Base-by-base conservation (phyloP, 2,329 filamentous ascomycete species). In the Fusarium chuoi region DNA sequence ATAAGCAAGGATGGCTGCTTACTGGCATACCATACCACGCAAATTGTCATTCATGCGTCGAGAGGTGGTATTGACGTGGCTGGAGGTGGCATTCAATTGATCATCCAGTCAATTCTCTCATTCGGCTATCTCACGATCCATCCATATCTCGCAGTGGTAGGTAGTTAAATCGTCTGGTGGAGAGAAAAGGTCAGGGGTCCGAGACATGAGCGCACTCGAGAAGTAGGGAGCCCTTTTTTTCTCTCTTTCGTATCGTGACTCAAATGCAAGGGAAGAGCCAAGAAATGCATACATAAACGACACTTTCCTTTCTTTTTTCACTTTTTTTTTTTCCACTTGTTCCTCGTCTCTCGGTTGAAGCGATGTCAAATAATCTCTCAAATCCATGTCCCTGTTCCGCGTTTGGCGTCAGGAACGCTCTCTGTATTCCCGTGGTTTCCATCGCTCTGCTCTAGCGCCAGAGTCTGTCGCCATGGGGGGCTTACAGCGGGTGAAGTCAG, bases 201-300 rank as follows among this genome's bases (percentile, higher is more conserved):
- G 68, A 72, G 56, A 74, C 71, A 74, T 69, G 30, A 48, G 71
- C 63, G 59, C 68, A 68, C 71, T 46, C 30, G 5, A 33, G 20
- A 60, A 35, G 71, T 20, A 74, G 71, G 71, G 68, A 67, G 66
- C 14, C 20, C 26, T 28, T 20, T 20, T 44, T 17, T 11, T 22
- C 24, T 22, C 24, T 20, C 18, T 36, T 30, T 30, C 26, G 33
- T 17, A 39, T 38, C 20, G 28, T 20, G 22, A 51, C 30, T 54
- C 22, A 20, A 24, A 63, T 26, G 59, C 65, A 65, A 65, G 66
- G 65, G 44, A 38, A 35, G 24, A 15, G 35, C 24, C 49, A n/a
- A 30, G 6, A 42, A 30, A 28, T 22, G 24, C 26, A 49, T 36
- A 49, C 28, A 42, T 46, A 62, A 36, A 55, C 45, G 56, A 39